Percentiles rank a stretch among this genome's conserved stretches.
Conservation (phyloP, 768 basidiomycete species). For the Suillus tomentosus region DNA sequence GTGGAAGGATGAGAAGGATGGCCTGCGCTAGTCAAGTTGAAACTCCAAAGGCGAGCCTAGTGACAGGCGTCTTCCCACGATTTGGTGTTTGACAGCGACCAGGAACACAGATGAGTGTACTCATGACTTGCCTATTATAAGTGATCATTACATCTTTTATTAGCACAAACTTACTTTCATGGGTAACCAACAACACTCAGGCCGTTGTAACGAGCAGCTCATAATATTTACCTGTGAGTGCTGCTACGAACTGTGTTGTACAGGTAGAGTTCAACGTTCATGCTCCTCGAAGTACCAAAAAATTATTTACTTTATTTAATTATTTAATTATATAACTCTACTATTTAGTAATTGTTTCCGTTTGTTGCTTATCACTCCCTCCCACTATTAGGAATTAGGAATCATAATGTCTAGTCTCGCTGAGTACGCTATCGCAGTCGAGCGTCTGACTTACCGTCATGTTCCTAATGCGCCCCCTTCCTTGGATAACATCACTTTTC, state of each 20-base stretch:
- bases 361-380: background rate
- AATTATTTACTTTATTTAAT: no score
- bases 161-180: background rate
- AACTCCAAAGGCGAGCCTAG: conserved; percentile 4
- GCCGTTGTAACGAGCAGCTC: no score
- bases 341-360: no score
- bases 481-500: conserved; percentile 63
- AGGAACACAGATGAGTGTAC: background rate
- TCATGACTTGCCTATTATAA: background rate
- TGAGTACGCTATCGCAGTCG: conserved; percentile 37
- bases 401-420: background rate
- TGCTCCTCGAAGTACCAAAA: no score
- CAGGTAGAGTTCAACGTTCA: no score
- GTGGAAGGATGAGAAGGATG: conserved; percentile 13
- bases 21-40: conserved; percentile 10
- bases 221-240: no score
- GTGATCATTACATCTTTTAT: no score
- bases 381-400: no score
- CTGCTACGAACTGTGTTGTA: no score
- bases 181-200: no score
- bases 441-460: conserved; percentile 62
- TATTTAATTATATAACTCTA: no score
- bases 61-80: conserved; percentile 6
- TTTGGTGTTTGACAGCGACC: background rate
- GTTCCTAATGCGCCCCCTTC: conserved; percentile 45